phyloP scores from a whole-genome alignment of 352 stramenopile genomes.

The Phytophthora pseudosyringae region DNA sequence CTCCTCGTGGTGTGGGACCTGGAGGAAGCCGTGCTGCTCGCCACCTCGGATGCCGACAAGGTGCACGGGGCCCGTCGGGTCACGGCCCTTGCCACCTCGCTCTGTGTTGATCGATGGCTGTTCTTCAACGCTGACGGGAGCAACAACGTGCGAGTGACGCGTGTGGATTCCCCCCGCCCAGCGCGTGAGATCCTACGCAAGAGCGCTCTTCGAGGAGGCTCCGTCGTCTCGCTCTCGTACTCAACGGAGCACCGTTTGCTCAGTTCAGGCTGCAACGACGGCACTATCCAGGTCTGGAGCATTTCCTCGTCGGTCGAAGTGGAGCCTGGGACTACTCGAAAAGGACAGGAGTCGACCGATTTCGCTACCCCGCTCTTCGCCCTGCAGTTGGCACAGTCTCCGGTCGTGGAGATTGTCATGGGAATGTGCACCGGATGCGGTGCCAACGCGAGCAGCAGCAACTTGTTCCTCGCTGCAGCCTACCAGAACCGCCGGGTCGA shows the following conservation, averaged over 20 bases:
- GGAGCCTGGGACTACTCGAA: slow-evolving; percentile 28
- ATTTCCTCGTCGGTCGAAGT: slow-evolving; percentile 57
- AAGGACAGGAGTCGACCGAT: slow-evolving; percentile 29
- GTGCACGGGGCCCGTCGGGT: slow-evolving; percentile 57
- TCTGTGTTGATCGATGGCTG: slow-evolving; percentile 64
- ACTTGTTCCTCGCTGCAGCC: slow-evolving; percentile 47
- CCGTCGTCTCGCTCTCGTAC: slow-evolving; percentile 64
- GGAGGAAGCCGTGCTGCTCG: slow-evolving; percentile 61
- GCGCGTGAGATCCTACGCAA: slow-evolving; percentile 82
- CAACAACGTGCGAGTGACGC: slow-evolving; percentile 72
- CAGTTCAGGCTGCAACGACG: slow-evolving; percentile 67
- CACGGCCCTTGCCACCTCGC: slow-evolving; percentile 54
- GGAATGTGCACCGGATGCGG: slow-evolving; percentile 29
- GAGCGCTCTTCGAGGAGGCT: slow-evolving; percentile 58
- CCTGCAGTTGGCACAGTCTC: slow-evolving; percentile 43
- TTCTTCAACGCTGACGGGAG: slow-evolving; percentile 81
- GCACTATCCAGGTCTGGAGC: slow-evolving; percentile 66
- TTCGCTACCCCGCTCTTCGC: slow-evolving; percentile 42
- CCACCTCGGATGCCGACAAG: slow-evolving; percentile 70
- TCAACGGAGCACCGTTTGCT: slow-evolving; percentile 56
- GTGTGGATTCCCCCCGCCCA: slow-evolving; percentile 52
- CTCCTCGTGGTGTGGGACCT: slow-evolving; percentile 74
- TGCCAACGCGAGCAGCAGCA: slow-evolving; percentile 20
- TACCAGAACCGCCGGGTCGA: slow-evolving; percentile 70
- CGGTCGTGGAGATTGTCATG: slow-evolving; percentile 57